These are phyloP conservation scores for Naganishia sp. DNA, from an alignment of 1,284 basidiomycete genomes.

Conservation along the genomic window DNA sequence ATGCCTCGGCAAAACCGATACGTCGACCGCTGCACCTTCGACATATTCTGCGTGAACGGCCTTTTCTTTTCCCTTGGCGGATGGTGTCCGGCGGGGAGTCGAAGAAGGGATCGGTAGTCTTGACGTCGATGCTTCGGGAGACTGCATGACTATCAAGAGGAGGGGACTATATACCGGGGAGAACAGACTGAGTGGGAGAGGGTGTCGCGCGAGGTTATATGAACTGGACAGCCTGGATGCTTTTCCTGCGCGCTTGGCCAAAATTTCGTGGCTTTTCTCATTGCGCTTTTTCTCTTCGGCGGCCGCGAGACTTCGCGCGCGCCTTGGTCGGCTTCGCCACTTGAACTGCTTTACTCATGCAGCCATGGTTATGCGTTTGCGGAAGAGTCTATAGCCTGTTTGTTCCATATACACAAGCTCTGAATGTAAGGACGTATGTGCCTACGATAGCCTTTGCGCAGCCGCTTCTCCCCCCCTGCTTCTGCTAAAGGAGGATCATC, in stretches of 20 bases:
- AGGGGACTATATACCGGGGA: constrained; percentile 12
- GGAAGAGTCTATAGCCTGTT: too few relatives aligned
- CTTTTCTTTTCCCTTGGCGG: constrained; percentile 31
- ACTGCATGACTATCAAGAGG: constrained; percentile 21
- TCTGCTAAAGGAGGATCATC: too few relatives aligned
- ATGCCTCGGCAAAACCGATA: constrained; percentile 9
- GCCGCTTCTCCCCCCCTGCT: too few relatives aligned
- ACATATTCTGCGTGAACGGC: constrained; percentile 8
- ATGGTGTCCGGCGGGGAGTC: constrained; percentile 34
- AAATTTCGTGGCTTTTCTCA: constrained; percentile 11
- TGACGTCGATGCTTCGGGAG: constrained; percentile 32
- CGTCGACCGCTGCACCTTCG: not conserved
- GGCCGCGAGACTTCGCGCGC: too few relatives aligned
- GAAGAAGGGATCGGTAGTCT: constrained; percentile 20
- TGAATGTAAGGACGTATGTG: too few relatives aligned
- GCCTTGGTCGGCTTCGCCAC: too few relatives aligned
- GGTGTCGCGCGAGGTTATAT: constrained; percentile 20
- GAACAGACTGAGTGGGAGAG: not conserved
- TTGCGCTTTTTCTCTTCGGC: too few relatives aligned
- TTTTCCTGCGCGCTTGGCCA: constrained; percentile 18
- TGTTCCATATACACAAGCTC: too few relatives aligned
- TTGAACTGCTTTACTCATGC: too few relatives aligned
- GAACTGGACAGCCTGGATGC: not conserved
- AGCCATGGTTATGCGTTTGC: too few relatives aligned
- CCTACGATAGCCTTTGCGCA: too few relatives aligned